A percentile compares a stretch with the other conserved stretches of the same genome.
Evolutionary conservation across 2,329 filamentous ascomycete genomes (phyloP).

Genomic region (Ceratocystis ficicola): DNA sequence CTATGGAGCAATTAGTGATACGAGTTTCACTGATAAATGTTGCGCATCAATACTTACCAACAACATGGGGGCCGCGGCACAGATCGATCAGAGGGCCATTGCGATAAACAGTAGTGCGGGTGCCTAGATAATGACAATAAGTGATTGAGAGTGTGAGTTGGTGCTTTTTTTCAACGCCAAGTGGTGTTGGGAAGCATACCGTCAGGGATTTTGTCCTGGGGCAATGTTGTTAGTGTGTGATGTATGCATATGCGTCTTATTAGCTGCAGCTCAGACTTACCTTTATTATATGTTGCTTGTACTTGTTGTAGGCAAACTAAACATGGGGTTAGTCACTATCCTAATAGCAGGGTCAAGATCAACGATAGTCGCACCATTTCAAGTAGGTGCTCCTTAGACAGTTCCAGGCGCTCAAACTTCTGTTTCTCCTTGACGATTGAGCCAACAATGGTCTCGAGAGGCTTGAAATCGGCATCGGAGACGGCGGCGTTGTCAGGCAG

Average conservation of each 20-base stretch:
- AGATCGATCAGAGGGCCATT: slow-evolving; percentile 91
- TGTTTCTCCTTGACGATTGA: slow-evolving; percentile 95
- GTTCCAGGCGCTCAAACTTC: slow-evolving; percentile 75
- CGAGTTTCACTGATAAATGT: too few species aligned
- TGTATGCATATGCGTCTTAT: neutral
- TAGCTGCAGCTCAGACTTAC: slow-evolving; percentile 20
- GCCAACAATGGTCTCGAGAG: slow-evolving; percentile 65
- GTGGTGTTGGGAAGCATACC: slow-evolving; percentile 41
- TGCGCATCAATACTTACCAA: slow-evolving; percentile 32
- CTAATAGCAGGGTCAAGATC: neutral
- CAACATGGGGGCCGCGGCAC: slow-evolving; percentile 88
- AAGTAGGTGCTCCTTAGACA: slow-evolving; percentile 80
- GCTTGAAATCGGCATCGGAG: slow-evolving; percentile 66
- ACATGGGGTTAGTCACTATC: slow-evolving; percentile 7
- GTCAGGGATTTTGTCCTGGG: slow-evolving; percentile 71
- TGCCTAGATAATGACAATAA: slow-evolving; percentile 7
- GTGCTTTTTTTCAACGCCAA: neutral
- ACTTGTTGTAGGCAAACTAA: slow-evolving; percentile 87
- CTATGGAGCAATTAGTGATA: slow-evolving; percentile 17
- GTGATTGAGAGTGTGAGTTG: neutral
- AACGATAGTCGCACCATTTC: slow-evolving; percentile 46
- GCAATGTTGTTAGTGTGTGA: slow-evolving; percentile 12
- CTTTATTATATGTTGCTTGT: slow-evolving; percentile 92
- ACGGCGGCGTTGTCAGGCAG: slow-evolving; percentile 59
- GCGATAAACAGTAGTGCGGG: slow-evolving; percentile 83